Conservation (phyloP, 75 land plant genomes). For the Gnetum montanum region DNA sequence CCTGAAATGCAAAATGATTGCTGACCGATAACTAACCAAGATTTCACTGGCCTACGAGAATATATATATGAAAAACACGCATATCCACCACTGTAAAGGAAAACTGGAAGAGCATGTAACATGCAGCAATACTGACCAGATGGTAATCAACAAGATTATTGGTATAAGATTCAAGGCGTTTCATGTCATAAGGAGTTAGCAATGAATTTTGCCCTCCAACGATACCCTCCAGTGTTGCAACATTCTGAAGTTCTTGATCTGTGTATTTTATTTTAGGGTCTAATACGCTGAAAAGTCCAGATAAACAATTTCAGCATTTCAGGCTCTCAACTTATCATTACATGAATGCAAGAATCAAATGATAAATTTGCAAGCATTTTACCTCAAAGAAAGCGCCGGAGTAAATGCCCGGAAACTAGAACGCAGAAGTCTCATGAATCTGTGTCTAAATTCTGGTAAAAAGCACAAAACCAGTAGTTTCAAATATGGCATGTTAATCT, state of each 20-base stretch:
- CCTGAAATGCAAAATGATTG: background rate
- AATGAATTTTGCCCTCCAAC: slow-evolving; percentile 22
- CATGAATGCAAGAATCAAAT: too few relatives aligned
- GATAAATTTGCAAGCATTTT: background rate
- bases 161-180: slow-evolving; percentile 74
- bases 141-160: slow-evolving; percentile 61
- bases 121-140: slow-evolving; percentile 56
- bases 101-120: background rate
- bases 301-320: background rate
- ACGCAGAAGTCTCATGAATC: slow-evolving; percentile 50
- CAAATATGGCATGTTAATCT: background rate
- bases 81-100: background rate
- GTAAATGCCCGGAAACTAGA: slow-evolving; percentile 49
- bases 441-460: slow-evolving; percentile 77
- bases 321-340: too few relatives aligned
- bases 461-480: slow-evolving; percentile 2
- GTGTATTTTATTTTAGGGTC: slow-evolving; percentile 66
- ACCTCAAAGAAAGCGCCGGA: slow-evolving; percentile 91
- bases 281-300: slow-evolving; percentile 53
- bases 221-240: slow-evolving; percentile 30
- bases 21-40: background rate
- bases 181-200: slow-evolving; percentile 67
- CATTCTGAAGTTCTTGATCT: slow-evolving; percentile 34
- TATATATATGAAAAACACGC: too few relatives aligned
- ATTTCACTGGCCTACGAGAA: background rate